Conservation (phyloP, 164 flowering plant species). For the Nymphaea thermarum region DNA sequence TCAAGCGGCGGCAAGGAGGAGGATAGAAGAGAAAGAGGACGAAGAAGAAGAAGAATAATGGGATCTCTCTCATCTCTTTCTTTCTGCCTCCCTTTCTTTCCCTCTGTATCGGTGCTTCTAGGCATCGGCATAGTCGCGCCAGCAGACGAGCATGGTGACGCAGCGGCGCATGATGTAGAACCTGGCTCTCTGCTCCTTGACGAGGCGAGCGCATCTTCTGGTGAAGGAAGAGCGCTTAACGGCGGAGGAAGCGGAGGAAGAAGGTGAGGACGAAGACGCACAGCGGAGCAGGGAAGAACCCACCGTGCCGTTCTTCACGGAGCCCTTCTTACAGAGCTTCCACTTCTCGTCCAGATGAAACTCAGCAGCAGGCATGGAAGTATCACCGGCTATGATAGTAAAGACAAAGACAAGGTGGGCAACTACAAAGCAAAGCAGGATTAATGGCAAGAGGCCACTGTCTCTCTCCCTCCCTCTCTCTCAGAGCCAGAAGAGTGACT, state of each 20-base stretch:
- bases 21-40: no score
- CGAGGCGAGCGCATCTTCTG: slow-evolving; percentile 54
- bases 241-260: not conserved
- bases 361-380: not conserved
- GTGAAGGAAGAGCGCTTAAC: slow-evolving; percentile 26
- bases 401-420: no score
- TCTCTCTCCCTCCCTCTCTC: not conserved
- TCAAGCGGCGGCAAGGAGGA: no score
- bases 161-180: slow-evolving; percentile 81
- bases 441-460: not conserved
- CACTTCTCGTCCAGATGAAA: not conserved
- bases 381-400: not conserved
- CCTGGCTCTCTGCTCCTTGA: slow-evolving; percentile 70
- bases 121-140: slow-evolving; percentile 29
- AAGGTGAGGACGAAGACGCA: no score
- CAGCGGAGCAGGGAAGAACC: no score
- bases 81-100: not conserved
- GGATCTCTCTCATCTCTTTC: not conserved
- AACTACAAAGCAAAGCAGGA: no score
- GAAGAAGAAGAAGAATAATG: not conserved
- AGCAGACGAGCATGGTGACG: slow-evolving; percentile 76
- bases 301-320: not conserved
- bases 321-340: not conserved
- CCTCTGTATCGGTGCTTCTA: not conserved
- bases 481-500: not conserved